Evolutionary conservation across 495 filamentous ascomycete species (phyloP), one percentile per base, ranked within the genome.

Genomic region (Aspergillus baeticus): DNA sequence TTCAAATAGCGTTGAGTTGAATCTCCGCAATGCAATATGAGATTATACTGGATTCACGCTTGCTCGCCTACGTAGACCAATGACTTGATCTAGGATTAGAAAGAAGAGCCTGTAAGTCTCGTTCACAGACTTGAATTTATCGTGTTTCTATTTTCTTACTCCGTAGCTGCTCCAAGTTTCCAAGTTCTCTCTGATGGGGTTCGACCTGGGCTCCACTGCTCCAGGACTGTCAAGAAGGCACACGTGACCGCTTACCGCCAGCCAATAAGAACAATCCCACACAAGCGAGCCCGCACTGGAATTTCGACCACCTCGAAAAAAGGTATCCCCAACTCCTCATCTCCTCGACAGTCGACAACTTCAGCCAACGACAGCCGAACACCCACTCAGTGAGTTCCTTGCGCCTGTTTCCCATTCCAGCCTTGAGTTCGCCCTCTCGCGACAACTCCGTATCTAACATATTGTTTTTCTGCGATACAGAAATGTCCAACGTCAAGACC

Each of bases 401-500:
- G 11, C 55, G 38, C 22, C 39, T 37, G 10, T 29, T 20, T 34
- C 13, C 14, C 21, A 10, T 42, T 18, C 10, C 36, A 31, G 39
- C 48, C 17, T 37, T 21, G 34, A 22, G n/a, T 7, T 20, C 10
- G 8, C n/a, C 6, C 34, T 42, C 17, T 45, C n/a, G 42, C 45
- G 15, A 44, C n/a, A n/a, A 31, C 47, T 33, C 36, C 21, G 36
- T 21, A 29, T 23, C 63, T 69, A 64, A 71, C 63, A 52, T 53
- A n/a, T 51, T 58, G 29, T 15, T n/a, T 54, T 48, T 58, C 29
- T 41, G 36, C 35, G 10, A 45, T 33, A 34, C 69, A 86, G 81
- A 82, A 83, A 92, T 91, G 89, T 88, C 88, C 80, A 83, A 83
- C 65, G 68, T 70, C 65, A 67, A 71, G 52, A 65, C 82, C 64